Conservation (phyloP, 352 stramenopile species). For the Globisporangium lucens region DNA sequence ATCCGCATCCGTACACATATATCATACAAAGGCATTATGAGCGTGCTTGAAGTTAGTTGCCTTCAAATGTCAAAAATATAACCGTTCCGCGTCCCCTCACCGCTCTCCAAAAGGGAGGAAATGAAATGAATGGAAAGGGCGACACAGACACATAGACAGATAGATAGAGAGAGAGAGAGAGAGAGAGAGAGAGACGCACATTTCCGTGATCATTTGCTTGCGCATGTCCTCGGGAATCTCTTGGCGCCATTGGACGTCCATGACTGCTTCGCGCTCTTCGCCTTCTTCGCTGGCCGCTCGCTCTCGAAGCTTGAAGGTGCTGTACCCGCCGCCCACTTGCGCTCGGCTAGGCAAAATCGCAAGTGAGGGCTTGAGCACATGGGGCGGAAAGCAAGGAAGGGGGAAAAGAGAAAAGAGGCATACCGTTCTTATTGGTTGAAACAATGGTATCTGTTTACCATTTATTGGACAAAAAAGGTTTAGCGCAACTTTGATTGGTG, state of each 20-base stretch:
- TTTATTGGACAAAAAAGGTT: neutral
- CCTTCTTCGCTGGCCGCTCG: neutral
- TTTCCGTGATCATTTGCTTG: constrained; percentile 88
- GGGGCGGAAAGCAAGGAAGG: neutral
- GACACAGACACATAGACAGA: neutral
- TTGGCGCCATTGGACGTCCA: constrained; percentile 68
- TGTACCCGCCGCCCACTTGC: neutral
- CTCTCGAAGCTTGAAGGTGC: neutral
- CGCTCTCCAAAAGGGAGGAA: neutral
- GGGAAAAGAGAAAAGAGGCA: neutral
- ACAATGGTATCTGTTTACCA: fast-evolving
- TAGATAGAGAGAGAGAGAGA: constrained; percentile 3
- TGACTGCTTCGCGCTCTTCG: constrained; percentile 9
- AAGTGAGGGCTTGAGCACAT: constrained; percentile 8
- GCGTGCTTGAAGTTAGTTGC: constrained; percentile 3
- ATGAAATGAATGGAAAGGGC: neutral
- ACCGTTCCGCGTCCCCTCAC: neutral
- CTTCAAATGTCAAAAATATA: constrained; percentile 8
- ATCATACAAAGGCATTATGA: neutral
- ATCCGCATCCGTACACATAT: neutral
- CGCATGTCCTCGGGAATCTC: constrained; percentile 80
- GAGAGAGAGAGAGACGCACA: constrained; percentile 41
- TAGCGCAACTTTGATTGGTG: neutral
- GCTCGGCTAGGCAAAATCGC: constrained; percentile 11
- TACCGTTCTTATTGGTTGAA: neutral